Base-by-base conservation (phyloP, 2,329 filamentous ascomycete species). In the Massarina eburnea region DNA sequence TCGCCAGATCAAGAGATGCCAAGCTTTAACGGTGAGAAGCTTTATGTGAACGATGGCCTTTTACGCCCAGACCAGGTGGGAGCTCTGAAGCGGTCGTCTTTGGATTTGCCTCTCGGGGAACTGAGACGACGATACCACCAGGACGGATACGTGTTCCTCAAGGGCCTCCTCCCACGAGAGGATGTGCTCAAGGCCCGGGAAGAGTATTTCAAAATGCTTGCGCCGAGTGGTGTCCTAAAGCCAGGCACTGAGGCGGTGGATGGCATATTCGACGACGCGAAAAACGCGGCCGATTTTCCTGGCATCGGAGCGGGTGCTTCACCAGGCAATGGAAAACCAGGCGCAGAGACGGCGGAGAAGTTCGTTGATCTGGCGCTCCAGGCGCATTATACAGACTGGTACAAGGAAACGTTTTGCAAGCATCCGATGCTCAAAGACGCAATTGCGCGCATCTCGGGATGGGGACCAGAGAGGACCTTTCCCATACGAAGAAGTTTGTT, bases 121-220 rank as follows among this genome's bases (percentile, higher is more conserved):
- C 67, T 81, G 1, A 71, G 71, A n/a, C 55, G 59, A 4, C 73
- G 75, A 22, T 79, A 73, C 54, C 51, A 72, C 5, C 59, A 73
- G 47, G 74, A 83, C 36, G 80, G 80, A 18, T 82, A 83, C 51
- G 60, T 83, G 21, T 79, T 80, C 43, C 43, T 84, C 2, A 83
- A 82, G 52, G 73, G 74, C 1, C 59, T 83, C 0, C 63, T 83
- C 2, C 80, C 80, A 0, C 74, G 75, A 2, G 62, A 70, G 2
- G 78, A 82, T 42, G 79, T 83, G 1, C 70, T 82, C 8, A 67
- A 71, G 27, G 75, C 76, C 8, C 75, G 81, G 1, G 66, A 75
- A 44, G 63, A 72, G 24, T 84, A 83, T 60, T 84, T 83, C 59
- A 62, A 68, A 3, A 75, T 76, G 34, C 67, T 84, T 4, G 68